Evolutionary conservation across 1,139 yeast species (phyloP), one percentile per base, ranked within the genome.

Genomic region (Eremothecium gossypii): DNA sequence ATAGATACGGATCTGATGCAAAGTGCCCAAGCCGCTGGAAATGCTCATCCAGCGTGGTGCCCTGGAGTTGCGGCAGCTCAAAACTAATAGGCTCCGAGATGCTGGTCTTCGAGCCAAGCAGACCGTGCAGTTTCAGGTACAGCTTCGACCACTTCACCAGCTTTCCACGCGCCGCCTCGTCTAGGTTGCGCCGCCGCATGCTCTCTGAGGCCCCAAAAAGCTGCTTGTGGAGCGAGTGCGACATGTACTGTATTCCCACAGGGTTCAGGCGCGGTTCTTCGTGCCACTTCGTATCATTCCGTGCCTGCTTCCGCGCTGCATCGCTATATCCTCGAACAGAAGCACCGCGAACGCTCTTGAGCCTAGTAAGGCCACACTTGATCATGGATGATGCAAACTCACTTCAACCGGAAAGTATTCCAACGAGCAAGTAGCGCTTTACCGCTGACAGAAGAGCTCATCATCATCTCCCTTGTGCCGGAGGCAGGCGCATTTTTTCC

Each of bases 101-200:
- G n/a, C 74, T 73, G 1, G 96, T 86, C 48, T 76, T 76, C 58
- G 85, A 89, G 2, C 94, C 95, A 26, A 83, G 65, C n/a, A 93
- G 66, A 1, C 74, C 79, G 56, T 86, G 83, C 12, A 70, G 68
- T 11, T 66, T 57, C 33, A 93, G 67, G 54, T 85, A 91, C 12
- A 66, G 57, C 50, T 76, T 71, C 0, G 96, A 74, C 11, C 83
- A 64, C 11, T 74, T 69, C 8, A 79, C 64, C 27, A 83, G 63
- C 10, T 64, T 65, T 2, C 46, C 42, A 27, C 64, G 60, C 38
- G 70, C 52, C 36, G 52, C 38, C 33, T 43, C 12, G 9, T 59
- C 43, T 12, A 50, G 47, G 3, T 55, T 29, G 13, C 36, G 42
- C 42, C 50, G 6, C 56, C 46, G 4, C 58, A 43, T 14, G 57